These are phyloP conservation scores for Aspergillus ostianus DNA, from an alignment of 495 filamentous ascomycete species.

Conservation along the genomic window DNA sequence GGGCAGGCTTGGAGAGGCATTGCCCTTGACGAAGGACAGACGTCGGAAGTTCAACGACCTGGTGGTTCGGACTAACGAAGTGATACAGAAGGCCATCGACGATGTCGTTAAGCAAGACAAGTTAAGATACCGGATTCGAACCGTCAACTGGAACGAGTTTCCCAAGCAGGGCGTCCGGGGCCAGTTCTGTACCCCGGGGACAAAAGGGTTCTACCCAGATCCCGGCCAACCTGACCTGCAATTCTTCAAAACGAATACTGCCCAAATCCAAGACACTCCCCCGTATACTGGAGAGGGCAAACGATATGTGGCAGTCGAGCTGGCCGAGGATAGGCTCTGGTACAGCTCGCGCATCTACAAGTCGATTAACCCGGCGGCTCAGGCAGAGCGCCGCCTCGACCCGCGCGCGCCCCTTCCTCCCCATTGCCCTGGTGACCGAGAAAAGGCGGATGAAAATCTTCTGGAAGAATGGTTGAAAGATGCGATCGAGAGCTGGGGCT, in stretches of 20 bases:
- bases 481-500: neutral
- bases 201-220: constrained; percentile 22
- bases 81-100: constrained; percentile 16
- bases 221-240: constrained; percentile 18
- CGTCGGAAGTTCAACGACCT: constrained; percentile 27
- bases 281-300: neutral
- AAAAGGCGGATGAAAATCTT: neutral
- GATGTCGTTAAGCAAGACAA: neutral
- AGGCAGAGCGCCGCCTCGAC: neutral
- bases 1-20: neutral
- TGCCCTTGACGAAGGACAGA: constrained; percentile 18
- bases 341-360: neutral
- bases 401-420: neutral
- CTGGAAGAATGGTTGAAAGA: neutral
- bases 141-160: constrained; percentile 27
- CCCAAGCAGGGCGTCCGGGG: constrained; percentile 14
- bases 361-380: constrained; percentile 1
- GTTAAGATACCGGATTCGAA: constrained; percentile 14
- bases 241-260: constrained; percentile 24
- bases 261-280: neutral
- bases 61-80: constrained; percentile 21
- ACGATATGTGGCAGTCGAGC: neutral
- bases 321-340: neutral
- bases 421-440: neutral
- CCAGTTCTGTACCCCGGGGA: constrained; percentile 23